These are phyloP conservation scores for Tephrocybe sp. DNA, from an alignment of 768 basidiomycete species.

Conservation along the genomic window DNA sequence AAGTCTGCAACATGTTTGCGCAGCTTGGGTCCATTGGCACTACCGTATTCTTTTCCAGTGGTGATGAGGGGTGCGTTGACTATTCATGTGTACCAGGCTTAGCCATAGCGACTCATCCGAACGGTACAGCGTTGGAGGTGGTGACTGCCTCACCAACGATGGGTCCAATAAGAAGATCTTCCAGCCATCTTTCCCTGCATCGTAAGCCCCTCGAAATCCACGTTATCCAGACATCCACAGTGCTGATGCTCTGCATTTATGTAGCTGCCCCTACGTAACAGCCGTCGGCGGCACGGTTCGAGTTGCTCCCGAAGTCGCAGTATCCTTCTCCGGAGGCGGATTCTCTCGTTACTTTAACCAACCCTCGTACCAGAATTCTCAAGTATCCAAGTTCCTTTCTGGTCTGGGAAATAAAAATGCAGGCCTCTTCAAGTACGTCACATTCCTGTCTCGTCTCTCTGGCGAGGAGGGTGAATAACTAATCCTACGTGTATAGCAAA, in stretches of 20 bases:
- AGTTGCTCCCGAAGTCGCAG: constrained; percentile 59
- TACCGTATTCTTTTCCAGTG: constrained; percentile 62
- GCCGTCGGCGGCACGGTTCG: constrained; percentile 62
- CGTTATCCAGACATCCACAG: background rate
- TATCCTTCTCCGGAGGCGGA: constrained; percentile 64
- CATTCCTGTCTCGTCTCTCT: too few relatives aligned
- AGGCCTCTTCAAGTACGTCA: constrained; percentile 52
- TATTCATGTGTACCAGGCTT: too few relatives aligned
- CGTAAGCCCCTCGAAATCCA: constrained; percentile 28
- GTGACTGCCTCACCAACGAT: constrained; percentile 46
- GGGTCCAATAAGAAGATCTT: constrained; percentile 46
- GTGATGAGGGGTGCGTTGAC: constrained; percentile 50
- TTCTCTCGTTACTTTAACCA: constrained; percentile 58
- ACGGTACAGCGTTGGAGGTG: constrained; percentile 51
- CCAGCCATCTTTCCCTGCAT: constrained; percentile 55
- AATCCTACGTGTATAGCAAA: constrained; percentile 27
- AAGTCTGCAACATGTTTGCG: constrained; percentile 61
- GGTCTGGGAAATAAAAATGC: constrained; percentile 44
- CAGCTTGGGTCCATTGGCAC: constrained; percentile 59
- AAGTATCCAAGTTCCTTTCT: constrained; percentile 38
- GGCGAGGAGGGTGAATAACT: background rate
- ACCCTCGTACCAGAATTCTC: constrained; percentile 52
- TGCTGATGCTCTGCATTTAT: background rate
- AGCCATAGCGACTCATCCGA: background rate
- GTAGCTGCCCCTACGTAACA: constrained; percentile 65